Evolutionary conservation across 2,329 filamentous ascomycete species (phyloP).

Genomic region (Neopestalotiopsis rosae): DNA sequence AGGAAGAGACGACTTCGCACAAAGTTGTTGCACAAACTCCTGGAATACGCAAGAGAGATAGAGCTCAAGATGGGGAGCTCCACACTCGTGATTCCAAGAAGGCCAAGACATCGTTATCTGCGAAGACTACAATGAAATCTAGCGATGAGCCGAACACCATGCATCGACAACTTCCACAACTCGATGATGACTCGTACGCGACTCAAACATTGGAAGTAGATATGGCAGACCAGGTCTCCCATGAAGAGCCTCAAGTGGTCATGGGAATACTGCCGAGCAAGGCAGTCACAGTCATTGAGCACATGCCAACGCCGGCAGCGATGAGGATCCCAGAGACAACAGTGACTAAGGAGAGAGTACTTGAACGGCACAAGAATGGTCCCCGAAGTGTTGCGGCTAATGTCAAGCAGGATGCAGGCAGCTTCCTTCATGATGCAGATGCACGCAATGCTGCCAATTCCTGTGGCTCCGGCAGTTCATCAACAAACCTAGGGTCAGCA

Average conservation of each 20-base stretch:
- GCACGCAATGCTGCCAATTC: not conserved
- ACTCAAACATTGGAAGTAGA: not conserved
- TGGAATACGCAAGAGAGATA: not conserved
- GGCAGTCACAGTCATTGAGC: not conserved
- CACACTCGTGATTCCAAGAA: not conserved
- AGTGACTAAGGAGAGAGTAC: not conserved
- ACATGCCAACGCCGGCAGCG: not conserved
- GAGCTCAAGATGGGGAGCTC: not conserved
- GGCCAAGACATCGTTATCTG: not conserved
- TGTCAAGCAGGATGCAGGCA: not conserved
- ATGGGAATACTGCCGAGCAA: not conserved
- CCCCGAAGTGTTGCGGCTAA: not conserved
- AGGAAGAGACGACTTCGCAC: not conserved
- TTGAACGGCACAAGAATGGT: not conserved
- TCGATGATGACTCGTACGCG: not conserved
- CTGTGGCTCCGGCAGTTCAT: not conserved
- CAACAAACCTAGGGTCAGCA: not conserved
- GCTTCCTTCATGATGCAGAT: not conserved
- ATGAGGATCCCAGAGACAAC: not conserved
- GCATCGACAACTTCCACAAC: not conserved
- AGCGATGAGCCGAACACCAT: not conserved
- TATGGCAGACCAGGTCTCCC: not conserved
- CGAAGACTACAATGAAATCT: not conserved
- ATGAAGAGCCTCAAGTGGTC: not conserved
- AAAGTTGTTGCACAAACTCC: not conserved